These are phyloP conservation scores for Sanghuangporus weigelae DNA, from an alignment of 1,284 basidiomycete genomes.

Conservation along the genomic window DNA sequence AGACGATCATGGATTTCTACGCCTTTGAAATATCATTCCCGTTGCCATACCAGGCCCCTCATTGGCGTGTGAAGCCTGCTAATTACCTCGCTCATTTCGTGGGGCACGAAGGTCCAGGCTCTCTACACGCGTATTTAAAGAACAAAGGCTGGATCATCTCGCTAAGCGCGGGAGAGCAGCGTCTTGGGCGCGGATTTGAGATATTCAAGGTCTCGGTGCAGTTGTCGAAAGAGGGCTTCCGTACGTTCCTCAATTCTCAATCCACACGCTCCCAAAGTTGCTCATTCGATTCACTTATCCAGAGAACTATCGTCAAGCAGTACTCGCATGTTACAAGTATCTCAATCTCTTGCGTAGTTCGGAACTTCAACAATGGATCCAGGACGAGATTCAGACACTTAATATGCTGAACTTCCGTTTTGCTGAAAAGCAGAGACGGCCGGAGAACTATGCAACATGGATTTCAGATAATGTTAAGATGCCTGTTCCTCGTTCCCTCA, in stretches of 20 bases:
- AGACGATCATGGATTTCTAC: conserved; percentile 91
- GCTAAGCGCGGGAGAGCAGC: conserved; percentile 71
- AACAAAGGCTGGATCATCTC: conserved; percentile 86
- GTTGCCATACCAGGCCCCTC: conserved; percentile 75
- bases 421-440: conserved; percentile 71
- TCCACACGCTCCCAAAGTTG: conserved; percentile 11
- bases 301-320: conserved; percentile 78
- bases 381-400: conserved; percentile 76
- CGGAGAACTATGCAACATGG: conserved; percentile 78
- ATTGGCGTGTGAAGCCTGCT: conserved; percentile 81
- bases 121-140: conserved; percentile 90
- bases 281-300: conserved; percentile 6
- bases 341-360: conserved; percentile 75
- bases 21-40: conserved; percentile 87
- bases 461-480: conserved; percentile 75
- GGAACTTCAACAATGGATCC: conserved; percentile 68
- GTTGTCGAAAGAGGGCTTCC: conserved; percentile 83
- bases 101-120: conserved; percentile 96
- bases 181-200: conserved; percentile 78
- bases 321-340: conserved; percentile 82
- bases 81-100: conserved; percentile 83
- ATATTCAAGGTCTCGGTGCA: conserved; percentile 85
- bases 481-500: conserved; percentile 76
- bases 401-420: conserved; percentile 83
- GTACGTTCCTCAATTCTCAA: conserved; percentile 39